Evolutionary conservation across 441 rosid species (phyloP).

Genomic region (Gossypium lobatum): DNA sequence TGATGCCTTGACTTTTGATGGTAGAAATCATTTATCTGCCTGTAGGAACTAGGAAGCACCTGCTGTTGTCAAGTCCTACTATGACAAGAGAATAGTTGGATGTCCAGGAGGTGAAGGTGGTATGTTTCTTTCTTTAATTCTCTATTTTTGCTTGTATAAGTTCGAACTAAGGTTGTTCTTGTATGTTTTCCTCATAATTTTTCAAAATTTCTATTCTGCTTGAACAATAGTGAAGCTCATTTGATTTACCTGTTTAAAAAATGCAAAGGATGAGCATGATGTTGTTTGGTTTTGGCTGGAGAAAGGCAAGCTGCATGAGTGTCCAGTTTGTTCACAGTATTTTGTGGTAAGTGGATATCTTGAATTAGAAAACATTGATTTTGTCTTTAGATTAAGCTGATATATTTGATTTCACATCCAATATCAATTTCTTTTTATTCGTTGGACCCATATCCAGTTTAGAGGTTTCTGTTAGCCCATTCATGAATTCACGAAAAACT

Average conservation of each 20-base stretch:
- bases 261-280: slow-evolving; percentile 91
- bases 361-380: background rate
- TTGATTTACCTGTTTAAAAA: slow-evolving; percentile 14
- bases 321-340: slow-evolving; percentile 90
- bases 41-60: slow-evolving; percentile 59
- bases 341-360: slow-evolving; percentile 56
- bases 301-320: slow-evolving; percentile 80
- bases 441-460: background rate
- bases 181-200: background rate
- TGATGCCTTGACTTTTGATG: background rate
- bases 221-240: background rate
- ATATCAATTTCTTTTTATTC: background rate
- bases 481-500: background rate
- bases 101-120: slow-evolving; percentile 91
- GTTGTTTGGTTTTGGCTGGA: slow-evolving; percentile 98
- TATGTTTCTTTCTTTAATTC: slow-evolving; percentile 22
- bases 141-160: background rate
- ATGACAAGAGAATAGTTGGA: slow-evolving; percentile 76
- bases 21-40: slow-evolving; percentile 4
- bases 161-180: background rate
- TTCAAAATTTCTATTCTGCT: background rate
- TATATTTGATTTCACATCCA: background rate
- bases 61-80: slow-evolving; percentile 61
- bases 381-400: background rate
- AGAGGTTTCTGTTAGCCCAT: slow-evolving; percentile 24